These are phyloP conservation scores for Detonula confervacea DNA, from an alignment of 352 stramenopile genomes.

Conservation along the genomic window DNA sequence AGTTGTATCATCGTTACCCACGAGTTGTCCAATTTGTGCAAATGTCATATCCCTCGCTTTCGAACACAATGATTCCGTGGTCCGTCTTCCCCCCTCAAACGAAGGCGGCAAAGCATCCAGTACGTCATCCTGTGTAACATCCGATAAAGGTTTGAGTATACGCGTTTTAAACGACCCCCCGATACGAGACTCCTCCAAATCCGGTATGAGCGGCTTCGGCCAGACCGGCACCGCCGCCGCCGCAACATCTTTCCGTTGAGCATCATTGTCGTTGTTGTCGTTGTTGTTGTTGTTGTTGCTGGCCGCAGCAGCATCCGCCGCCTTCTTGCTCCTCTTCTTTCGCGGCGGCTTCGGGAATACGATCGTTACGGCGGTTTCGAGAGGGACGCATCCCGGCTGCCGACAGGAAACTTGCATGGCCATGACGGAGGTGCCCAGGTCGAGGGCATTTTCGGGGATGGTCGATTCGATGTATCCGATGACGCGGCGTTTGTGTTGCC, in stretches of 20 bases:
- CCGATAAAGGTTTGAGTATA: conserved; percentile 80
- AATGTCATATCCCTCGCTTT: conserved; percentile 77
- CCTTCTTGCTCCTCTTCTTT: conserved; percentile 34
- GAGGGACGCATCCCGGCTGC: conserved; percentile 76
- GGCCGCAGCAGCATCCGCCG: neutral
- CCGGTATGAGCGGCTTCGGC: conserved; percentile 51
- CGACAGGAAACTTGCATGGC: conserved; percentile 83
- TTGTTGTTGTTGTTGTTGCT: neutral
- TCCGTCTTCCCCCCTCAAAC: conserved; percentile 70
- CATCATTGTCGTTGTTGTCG: neutral
- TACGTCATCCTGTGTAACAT: conserved; percentile 80
- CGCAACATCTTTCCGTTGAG: too few relatives aligned
- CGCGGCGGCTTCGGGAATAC: conserved; percentile 71
- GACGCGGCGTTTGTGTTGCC: conserved; percentile 80
- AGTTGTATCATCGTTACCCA: conserved; percentile 60
- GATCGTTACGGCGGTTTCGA: conserved; percentile 83
- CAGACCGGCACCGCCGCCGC: conserved; percentile 29
- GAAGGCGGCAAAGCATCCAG: conserved; percentile 75
- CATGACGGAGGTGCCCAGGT: conserved; percentile 79
- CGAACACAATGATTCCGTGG: conserved; percentile 63
- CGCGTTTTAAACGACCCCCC: conserved; percentile 81
- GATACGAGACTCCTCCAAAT: conserved; percentile 63
- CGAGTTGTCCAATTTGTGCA: conserved; percentile 78
- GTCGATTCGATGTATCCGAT: conserved; percentile 73
- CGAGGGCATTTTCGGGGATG: conserved; percentile 73